Evolutionary conservation across 306 rosid species (phyloP), one percentile per base, ranked within the genome.

Genomic region (Glycine tomentella): DNA sequence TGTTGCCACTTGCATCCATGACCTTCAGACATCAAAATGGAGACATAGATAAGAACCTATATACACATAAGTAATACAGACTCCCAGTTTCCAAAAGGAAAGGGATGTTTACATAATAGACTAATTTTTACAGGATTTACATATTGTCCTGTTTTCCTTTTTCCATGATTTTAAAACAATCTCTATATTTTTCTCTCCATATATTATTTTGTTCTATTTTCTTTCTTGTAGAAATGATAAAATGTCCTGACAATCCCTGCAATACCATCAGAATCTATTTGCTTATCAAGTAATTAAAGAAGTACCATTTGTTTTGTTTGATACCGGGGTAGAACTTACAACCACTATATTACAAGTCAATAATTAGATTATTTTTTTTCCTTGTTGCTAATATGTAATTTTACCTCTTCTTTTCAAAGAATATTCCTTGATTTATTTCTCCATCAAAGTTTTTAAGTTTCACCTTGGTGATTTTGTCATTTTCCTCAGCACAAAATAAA

Each of bases 1-100:
- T 88, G 74, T 84, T 86, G 7, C 98, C 97, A 44, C 51, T 49
- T 13, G 93, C 88, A 93, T 93, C 99, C 96, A 89, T 89, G 63
- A 95, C 96, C 99, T 95, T 73, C 51, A 44, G 36, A 79, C 64
- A 83, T 42, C 67, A 75, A 59, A 65, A 63, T 17, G 36, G 17
- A 77, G 69, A 42, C 56, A 63, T 16, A 48, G 55, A 25, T 25
- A 25, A 25, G 31, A 25, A 25, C 31, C 31, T 25, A 25, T 25
- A 72, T 11, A 72, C 49, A 72, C 49, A 69, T 31, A 38, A 82
- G 36, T 48, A 34, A 68, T 34, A 46, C 14, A 51, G 11, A 8
- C 10, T 38, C 5, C 46, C 50, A n/a, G 12, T 15, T 61, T 5
- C 66, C 40, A 61, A 61, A 61, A 9, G 66, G 15, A 15, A 67